phyloP scores from a whole-genome alignment of 1,284 basidiomycete genomes.

The Cerioporus squamosus region DNA sequence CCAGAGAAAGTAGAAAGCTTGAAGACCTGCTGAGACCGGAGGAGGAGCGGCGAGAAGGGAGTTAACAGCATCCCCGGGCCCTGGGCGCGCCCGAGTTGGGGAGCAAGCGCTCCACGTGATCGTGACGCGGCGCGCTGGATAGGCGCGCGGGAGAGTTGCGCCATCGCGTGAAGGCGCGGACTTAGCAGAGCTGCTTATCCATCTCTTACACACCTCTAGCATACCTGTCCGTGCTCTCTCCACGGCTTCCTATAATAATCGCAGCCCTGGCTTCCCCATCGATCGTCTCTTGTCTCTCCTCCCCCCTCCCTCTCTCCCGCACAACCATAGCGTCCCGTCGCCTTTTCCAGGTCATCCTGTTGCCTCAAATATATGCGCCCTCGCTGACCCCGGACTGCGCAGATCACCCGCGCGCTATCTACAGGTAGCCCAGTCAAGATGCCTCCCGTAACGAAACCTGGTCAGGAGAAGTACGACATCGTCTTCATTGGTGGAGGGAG shows the following conservation, averaged over 20 bases:
- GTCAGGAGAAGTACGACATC: conserved; percentile 73
- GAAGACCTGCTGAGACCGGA: no score
- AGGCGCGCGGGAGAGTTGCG: conserved; percentile 6
- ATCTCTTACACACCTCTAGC: conserved; percentile 7
- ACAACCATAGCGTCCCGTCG: conserved; percentile 24
- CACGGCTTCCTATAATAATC: conserved; percentile 14
- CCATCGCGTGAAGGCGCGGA: background rate
- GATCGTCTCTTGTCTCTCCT: conserved; percentile 12
- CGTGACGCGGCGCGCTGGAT: conserved; percentile 12
- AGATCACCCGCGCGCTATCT: conserved; percentile 57
- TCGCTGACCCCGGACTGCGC: background rate
- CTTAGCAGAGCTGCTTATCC: conserved; percentile 2
- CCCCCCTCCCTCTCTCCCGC: conserved; percentile 6
- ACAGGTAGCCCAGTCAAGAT: conserved; percentile 47
- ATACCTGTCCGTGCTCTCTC: background rate
- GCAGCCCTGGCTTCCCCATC: conserved; percentile 24
- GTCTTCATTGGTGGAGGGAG: conserved; percentile 87
- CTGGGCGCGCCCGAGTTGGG: no score
- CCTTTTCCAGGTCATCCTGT: conserved; percentile 19
- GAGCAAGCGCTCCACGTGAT: conserved; percentile 16
- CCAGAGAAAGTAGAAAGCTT: no score
- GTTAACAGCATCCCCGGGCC: no score
- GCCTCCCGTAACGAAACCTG: conserved; percentile 73
- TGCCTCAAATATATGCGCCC: background rate
- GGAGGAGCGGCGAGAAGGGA: no score